A percentile compares a stretch with the other conserved stretches of the same genome.
Evolutionary conservation across 2,329 filamentous ascomycete species (phyloP).

Genomic region (Tolypocladium pustulatum): DNA sequence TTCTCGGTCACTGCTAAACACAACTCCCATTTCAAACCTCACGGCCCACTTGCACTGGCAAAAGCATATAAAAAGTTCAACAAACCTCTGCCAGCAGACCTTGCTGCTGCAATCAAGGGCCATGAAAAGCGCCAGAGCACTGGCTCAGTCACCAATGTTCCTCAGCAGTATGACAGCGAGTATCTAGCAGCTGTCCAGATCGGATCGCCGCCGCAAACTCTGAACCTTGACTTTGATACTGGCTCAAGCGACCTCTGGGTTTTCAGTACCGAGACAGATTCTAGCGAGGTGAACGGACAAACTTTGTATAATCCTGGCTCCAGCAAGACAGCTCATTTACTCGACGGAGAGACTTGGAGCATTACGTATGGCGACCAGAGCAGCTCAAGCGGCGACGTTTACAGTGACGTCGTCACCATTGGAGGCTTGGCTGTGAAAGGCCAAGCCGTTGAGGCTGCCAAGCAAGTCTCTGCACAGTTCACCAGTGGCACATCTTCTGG

Average conservation of each 20-base stretch:
- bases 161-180: constrained; percentile 4
- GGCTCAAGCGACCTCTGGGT: constrained; percentile 17
- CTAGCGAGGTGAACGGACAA: constrained; percentile 25
- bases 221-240: constrained; percentile 11
- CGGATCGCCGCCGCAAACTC: constrained; percentile 9
- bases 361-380: constrained; percentile 34
- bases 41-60: background rate
- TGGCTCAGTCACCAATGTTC: constrained; percentile 5
- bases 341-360: constrained; percentile 27
- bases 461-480: constrained; percentile 28
- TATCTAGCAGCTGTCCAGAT: constrained; percentile 9
- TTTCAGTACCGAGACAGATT: constrained; percentile 32
- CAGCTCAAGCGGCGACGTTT: constrained; percentile 31
- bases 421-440: constrained; percentile 27
- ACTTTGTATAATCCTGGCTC: constrained; percentile 25
- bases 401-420: constrained; percentile 29
- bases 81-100: background rate
- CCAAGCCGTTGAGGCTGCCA: constrained; percentile 34
- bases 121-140: background rate
- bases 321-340: constrained; percentile 25
- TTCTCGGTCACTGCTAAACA: background rate
- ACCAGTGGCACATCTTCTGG: constrained; percentile 29
- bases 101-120: background rate
- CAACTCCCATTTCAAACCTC: background rate
- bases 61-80: background rate